Conservation (phyloP, 345 rosid species). For the Cardamine resedifolia region DNA sequence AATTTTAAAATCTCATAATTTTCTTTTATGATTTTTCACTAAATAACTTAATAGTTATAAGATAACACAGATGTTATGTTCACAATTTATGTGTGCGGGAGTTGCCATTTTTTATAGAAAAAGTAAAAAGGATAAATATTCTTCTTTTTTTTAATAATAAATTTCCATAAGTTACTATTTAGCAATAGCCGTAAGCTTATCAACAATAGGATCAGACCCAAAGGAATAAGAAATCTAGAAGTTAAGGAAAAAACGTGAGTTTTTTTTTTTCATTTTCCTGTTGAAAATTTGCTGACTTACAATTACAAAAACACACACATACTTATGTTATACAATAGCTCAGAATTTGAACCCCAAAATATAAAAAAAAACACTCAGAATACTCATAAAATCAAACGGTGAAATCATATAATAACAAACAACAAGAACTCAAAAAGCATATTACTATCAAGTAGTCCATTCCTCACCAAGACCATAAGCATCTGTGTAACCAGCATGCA, state of each 20-base stretch:
- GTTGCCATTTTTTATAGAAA: too few species aligned
- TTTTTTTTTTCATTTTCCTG: not conserved
- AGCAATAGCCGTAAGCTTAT: not conserved
- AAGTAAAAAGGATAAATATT: too few species aligned
- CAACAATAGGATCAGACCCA: not conserved
- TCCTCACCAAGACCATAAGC: conserved; percentile 52
- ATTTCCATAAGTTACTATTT: too few species aligned
- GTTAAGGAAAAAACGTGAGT: not conserved
- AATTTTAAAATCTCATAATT: too few species aligned
- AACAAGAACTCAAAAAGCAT: not conserved
- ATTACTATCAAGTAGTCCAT: conserved; percentile 43
- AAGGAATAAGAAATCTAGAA: not conserved
- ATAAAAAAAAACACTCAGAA: not conserved
- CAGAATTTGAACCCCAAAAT: not conserved
- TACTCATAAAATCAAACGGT: not conserved
- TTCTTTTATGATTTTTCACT: too few species aligned
- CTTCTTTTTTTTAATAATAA: too few species aligned
- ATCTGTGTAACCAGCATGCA: conserved; percentile 38
- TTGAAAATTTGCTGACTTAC: conserved; percentile 9
- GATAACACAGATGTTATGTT: too few species aligned
- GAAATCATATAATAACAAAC: not conserved
- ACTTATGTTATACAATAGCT: not conserved
- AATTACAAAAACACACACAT: not conserved
- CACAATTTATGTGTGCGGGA: too few species aligned
- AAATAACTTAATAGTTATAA: too few species aligned